Percentiles rank a stretch among this genome's conserved stretches.
Evolutionary conservation across 768 basidiomycete species (phyloP).

Genomic region (Termitomyces sp.): DNA sequence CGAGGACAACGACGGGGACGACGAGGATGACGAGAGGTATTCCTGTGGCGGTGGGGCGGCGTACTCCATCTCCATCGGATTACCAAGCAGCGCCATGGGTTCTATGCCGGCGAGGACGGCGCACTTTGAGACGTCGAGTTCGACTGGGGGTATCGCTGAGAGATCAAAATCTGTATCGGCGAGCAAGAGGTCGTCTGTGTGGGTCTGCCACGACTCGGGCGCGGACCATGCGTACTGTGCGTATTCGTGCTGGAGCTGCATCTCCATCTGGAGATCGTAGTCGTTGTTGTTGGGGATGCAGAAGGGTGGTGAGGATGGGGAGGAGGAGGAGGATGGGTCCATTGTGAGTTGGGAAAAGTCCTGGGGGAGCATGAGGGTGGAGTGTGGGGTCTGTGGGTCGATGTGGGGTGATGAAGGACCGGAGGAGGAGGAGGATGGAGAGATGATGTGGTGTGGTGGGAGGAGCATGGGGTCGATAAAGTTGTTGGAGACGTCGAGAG

Average conservation of each 20-base stretch:
- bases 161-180: slow-evolving; percentile 62
- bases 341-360: too few relatives aligned
- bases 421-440: slow-evolving; percentile 46
- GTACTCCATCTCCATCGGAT: slow-evolving; percentile 7
- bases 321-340: slow-evolving; percentile 15
- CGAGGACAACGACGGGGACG: too few relatives aligned
- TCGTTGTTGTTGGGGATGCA: slow-evolving; percentile 3
- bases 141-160: slow-evolving; percentile 56
- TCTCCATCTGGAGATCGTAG: slow-evolving; percentile 25
- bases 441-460: slow-evolving; percentile 39
- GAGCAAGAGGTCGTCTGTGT: slow-evolving; percentile 29
- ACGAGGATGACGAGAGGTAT: slow-evolving; percentile 23
- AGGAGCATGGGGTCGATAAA: slow-evolving; percentile 29
- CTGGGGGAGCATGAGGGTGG: slow-evolving; percentile 8
- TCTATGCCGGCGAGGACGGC: too few relatives aligned
- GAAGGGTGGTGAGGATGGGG: background rate
- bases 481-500: slow-evolving; percentile 23
- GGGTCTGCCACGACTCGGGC: slow-evolving; percentile 24
- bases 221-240: slow-evolving; percentile 31
- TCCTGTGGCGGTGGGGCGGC: slow-evolving; percentile 6
- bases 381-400: slow-evolving; percentile 47
- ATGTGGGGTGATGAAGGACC: slow-evolving; percentile 42
- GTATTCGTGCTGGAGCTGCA: slow-evolving; percentile 34
- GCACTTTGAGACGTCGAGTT: slow-evolving; percentile 48
- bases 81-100: too few relatives aligned